Evolutionary conservation across 352 stramenopile species (phyloP), one percentile per base, ranked within the genome.

Genomic region (Phytophthora hibernalis): DNA sequence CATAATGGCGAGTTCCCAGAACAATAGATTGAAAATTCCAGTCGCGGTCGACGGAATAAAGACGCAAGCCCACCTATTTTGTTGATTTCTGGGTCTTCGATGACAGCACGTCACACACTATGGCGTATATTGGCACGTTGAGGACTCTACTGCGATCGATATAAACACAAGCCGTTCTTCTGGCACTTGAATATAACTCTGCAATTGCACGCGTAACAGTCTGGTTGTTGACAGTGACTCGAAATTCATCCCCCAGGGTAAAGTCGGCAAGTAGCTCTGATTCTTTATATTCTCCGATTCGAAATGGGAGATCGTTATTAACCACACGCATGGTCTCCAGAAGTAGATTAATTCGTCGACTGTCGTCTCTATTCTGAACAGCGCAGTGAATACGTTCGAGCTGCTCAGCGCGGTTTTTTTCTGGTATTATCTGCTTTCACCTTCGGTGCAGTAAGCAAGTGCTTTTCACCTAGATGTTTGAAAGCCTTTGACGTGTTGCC

Each of bases 401-500:
- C n/a, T n/a, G n/a, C n/a, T n/a, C n/a, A n/a, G n/a, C n/a, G n/a
- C n/a, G n/a, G n/a, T n/a, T n/a, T n/a, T n/a, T n/a, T n/a, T n/a
- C n/a, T n/a, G n/a, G n/a, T n/a, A n/a, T n/a, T n/a, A n/a, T n/a
- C n/a, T n/a, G n/a, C n/a, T n/a, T n/a, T n/a, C n/a, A n/a, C n/a
- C n/a, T n/a, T n/a, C n/a, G n/a, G n/a, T n/a, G n/a, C n/a, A n/a
- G n/a, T n/a, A n/a, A n/a, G n/a, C n/a, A n/a, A n/a, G n/a, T n/a
- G n/a, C n/a, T n/a, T n/a, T 10, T 37, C 42, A 16, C 20, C 22
- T 5, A 49, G n/a, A 49, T 31, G 42, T 12, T 49, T 65, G 8
- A 38, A 54, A 20, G 38, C 58, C 24, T 54, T 54, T 10, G 26
- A 65, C 10, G 48, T 65, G 20, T 59, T 65, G 10, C 57, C 57